phyloP scores from a whole-genome alignment of 2,329 filamentous ascomycete genomes.

The Macrophomina phaseolina region DNA sequence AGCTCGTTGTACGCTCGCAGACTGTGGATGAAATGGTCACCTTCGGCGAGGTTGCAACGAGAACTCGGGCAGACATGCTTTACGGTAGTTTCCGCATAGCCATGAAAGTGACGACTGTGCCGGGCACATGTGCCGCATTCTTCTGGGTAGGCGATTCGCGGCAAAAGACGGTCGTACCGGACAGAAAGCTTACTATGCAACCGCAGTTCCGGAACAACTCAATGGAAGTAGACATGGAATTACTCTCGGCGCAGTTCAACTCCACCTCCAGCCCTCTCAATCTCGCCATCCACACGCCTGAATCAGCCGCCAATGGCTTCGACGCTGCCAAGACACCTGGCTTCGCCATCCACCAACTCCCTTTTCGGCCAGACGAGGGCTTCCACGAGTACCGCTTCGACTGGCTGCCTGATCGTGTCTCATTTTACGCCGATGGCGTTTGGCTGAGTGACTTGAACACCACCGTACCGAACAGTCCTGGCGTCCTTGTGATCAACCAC shows the following conservation, averaged over 20 bases:
- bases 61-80: too few relatives aligned
- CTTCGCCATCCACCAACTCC: slow-evolving; percentile 63
- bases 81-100: too few relatives aligned
- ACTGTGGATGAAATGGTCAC: too few relatives aligned
- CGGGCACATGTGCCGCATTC: slow-evolving; percentile 50
- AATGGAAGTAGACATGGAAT: slow-evolving; percentile 82
- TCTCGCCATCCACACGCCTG: slow-evolving; percentile 72
- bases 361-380: slow-evolving; percentile 67
- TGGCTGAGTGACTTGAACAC: slow-evolving; percentile 62
- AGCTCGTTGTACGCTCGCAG: too few relatives aligned
- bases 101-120: too few relatives aligned
- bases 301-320: slow-evolving; percentile 64
- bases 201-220: slow-evolving; percentile 77
- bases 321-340: slow-evolving; percentile 66
- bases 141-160: slow-evolving; percentile 66
- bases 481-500: slow-evolving; percentile 74
- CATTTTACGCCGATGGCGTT: slow-evolving; percentile 71
- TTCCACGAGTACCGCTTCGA: slow-evolving; percentile 85
- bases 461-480: slow-evolving; percentile 64
- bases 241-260: slow-evolving; percentile 71
- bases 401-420: slow-evolving; percentile 66
- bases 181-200: neutral
- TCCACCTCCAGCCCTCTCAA: slow-evolving; percentile 67
- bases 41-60: too few relatives aligned
- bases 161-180: slow-evolving; percentile 24